These are phyloP conservation scores for Leccinum colubrinum DNA, from an alignment of 1,284 basidiomycete species.

Conservation along the genomic window DNA sequence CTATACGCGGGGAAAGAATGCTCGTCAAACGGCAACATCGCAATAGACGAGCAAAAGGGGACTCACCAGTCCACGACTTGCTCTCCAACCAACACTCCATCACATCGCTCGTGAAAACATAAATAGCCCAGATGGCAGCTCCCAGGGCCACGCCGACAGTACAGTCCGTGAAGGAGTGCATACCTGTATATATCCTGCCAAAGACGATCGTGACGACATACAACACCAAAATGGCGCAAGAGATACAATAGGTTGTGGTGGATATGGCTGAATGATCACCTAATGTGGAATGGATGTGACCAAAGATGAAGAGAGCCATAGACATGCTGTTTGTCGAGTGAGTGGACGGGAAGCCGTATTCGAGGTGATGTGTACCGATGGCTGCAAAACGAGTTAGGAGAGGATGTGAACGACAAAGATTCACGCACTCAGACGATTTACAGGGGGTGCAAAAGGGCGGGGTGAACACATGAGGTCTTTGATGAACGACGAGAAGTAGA, in stretches of 20 bases:
- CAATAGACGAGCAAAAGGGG: not conserved
- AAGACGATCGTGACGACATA: slow-evolving; percentile 84
- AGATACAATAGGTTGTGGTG: slow-evolving; percentile 39
- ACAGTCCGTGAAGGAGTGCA: slow-evolving; percentile 88
- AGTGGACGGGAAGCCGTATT: slow-evolving; percentile 96
- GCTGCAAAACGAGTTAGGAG: slow-evolving; percentile 42
- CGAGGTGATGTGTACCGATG: slow-evolving; percentile 81
- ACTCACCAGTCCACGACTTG: slow-evolving; percentile 54
- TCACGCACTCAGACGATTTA: slow-evolving; percentile 76
- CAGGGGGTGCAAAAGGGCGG: slow-evolving; percentile 88
- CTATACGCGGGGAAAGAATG: slow-evolving; percentile 32
- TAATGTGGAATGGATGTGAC: slow-evolving; percentile 51
- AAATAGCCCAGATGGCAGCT: slow-evolving; percentile 60
- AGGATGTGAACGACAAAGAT: not conserved
- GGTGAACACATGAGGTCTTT: slow-evolving; percentile 94
- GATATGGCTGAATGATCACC: slow-evolving; percentile 39
- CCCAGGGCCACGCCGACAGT: slow-evolving; percentile 67
- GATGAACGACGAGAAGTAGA: slow-evolving; percentile 80
- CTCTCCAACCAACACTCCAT: slow-evolving; percentile 51
- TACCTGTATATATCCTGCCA: slow-evolving; percentile 88
- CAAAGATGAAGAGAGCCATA: slow-evolving; percentile 78
- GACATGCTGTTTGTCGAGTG: slow-evolving; percentile 92
- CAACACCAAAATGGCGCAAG: slow-evolving; percentile 48
- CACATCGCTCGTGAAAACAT: slow-evolving; percentile 37
- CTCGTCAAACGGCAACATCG: not conserved